phyloP scores from a whole-genome alignment of 2,329 filamentous ascomycete species.

The Cadophora malorum region DNA sequence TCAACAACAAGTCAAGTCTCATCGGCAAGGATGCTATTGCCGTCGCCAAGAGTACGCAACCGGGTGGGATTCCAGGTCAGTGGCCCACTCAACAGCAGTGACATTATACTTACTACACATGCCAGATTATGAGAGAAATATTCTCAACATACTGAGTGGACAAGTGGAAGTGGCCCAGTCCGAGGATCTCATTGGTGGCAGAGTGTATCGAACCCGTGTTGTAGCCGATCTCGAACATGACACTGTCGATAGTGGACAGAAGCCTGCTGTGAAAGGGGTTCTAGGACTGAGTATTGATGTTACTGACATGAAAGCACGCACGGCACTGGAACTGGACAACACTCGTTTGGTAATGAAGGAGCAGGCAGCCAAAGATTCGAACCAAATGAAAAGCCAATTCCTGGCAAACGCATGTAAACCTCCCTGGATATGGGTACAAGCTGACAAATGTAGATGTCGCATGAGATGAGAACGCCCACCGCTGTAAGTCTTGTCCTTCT shows the following conservation, averaged over 20 bases:
- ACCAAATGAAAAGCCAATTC: slow-evolving; percentile 39
- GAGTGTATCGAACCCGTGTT: slow-evolving; percentile 34
- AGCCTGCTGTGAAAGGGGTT: slow-evolving; percentile 36
- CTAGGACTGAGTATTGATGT: slow-evolving; percentile 39
- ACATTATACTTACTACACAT: background rate
- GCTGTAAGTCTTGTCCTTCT: slow-evolving; percentile 27
- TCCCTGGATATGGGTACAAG: background rate
- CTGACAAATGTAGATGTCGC: slow-evolving; percentile 37
- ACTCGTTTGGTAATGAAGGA: slow-evolving; percentile 35
- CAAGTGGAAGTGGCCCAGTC: slow-evolving; percentile 35
- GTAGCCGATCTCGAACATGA: slow-evolving; percentile 38
- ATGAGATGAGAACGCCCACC: slow-evolving; percentile 41
- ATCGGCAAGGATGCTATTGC: slow-evolving; percentile 32
- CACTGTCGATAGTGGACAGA: slow-evolving; percentile 30
- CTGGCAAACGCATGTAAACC: slow-evolving; percentile 35
- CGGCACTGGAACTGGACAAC: slow-evolving; percentile 37
- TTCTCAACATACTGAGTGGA: slow-evolving; percentile 34
- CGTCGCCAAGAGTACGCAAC: slow-evolving; percentile 22
- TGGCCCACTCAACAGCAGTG: background rate
- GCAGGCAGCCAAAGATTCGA: slow-evolving; percentile 39
- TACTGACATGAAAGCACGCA: slow-evolving; percentile 37
- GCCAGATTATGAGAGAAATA: slow-evolving; percentile 32
- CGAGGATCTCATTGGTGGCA: slow-evolving; percentile 33
- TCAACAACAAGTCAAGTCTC: slow-evolving; percentile 23
- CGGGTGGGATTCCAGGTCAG: slow-evolving; percentile 31